Percentiles rank a stretch among this genome's conserved stretches.
Conservation (phyloP, 768 basidiomycete genomes). For the Serendipita sp. region DNA sequence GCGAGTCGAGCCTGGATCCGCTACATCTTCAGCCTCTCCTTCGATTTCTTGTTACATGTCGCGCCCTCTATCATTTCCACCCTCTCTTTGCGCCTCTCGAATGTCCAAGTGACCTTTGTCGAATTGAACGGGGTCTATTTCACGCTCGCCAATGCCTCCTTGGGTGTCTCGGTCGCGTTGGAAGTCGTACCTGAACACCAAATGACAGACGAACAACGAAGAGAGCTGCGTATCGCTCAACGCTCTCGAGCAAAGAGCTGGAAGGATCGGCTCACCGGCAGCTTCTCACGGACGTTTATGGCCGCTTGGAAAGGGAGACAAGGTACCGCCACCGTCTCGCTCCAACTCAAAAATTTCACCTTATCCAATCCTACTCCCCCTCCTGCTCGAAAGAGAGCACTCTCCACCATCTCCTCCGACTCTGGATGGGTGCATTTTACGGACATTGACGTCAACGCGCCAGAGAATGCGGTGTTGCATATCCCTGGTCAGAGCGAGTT, state of each 20-base stretch:
- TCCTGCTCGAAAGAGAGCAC: background rate
- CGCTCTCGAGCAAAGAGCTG: background rate
- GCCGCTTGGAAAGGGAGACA: background rate
- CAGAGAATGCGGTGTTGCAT: background rate
- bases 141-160: background rate
- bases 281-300: background rate
- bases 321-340: background rate
- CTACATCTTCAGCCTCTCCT: background rate
- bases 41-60: background rate
- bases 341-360: background rate
- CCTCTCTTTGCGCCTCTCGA: background rate
- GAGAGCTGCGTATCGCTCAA: background rate
- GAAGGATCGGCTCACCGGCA: background rate
- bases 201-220: background rate
- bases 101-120: background rate
- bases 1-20: background rate
- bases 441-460: background rate
- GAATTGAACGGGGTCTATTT: background rate
- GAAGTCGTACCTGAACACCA: constrained; percentile 1
- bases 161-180: background rate
- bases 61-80: background rate
- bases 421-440: background rate
- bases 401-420: background rate
- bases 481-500: background rate
- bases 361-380: background rate